Base-by-base conservation (phyloP, 148 eudicot genomes). In the Persicaria tinctoria region DNA sequence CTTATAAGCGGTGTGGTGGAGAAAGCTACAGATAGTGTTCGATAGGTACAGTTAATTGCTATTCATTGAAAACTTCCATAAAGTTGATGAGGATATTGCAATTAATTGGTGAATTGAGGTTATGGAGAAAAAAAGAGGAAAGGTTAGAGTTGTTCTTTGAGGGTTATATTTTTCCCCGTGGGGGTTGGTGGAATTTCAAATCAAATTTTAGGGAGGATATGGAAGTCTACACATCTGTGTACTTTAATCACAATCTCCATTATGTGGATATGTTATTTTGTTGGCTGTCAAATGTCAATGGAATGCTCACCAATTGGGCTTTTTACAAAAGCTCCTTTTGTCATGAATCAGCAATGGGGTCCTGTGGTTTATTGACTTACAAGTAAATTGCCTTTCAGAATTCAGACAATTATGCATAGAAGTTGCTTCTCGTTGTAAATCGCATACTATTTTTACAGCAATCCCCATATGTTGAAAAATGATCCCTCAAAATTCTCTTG, bases 401-500 rank as follows among this genome's bases (percentile, higher is more conserved):
- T 32, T 14, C 8, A 57, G 18, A 18, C 63, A 18, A 57, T 57
- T 20, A 57, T 57, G 2, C 18, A 57, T 20, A 57, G 9, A 32
- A 53, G 56, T 53, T 53, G 56, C 41, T 53, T 53, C 17, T 53
- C 0, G 17, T 14, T 3, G 56, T 14, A 53, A 53, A 53, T 14
- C n/a, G 16, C 56, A 53, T 53, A 32, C 41, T 2, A 53, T 53
- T n/a, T 53, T 3, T 12, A 3, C 56, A 12, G 56, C 1, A 14
- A 57, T 57, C 32, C 38, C 41, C 41, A 32, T 32, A 32, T 32
- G 41, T 32, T 7, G 64, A 57, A 57, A 8, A 18, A 6, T 57
- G 64, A 60, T 27, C 27, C 38, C 68, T 13, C 68, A 60, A 38
- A 69, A 51, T 6, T 49, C 4, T 79, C 27, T 73, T 78, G 78